These are phyloP conservation scores for Takashimella tepidaria DNA, from an alignment of 1,284 basidiomycete species.

Conservation along the genomic window DNA sequence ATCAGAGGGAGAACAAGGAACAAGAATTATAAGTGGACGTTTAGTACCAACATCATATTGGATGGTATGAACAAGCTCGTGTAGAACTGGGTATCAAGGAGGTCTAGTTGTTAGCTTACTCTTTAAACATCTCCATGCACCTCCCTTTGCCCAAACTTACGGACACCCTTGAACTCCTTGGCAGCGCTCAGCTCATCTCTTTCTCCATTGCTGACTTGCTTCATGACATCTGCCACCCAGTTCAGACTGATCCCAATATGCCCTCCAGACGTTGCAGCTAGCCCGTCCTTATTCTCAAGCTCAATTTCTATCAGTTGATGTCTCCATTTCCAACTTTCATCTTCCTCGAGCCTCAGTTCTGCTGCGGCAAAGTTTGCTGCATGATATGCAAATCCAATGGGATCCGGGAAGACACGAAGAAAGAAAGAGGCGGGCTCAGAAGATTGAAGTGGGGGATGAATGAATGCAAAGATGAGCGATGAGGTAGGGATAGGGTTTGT, in stretches of 20 bases:
- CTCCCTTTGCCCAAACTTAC: constrained; percentile 16
- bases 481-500: not conserved
- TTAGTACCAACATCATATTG: constrained; percentile 23
- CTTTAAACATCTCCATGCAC: not conserved
- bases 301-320: constrained; percentile 25
- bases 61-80: constrained; percentile 32
- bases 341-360: constrained; percentile 4
- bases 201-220: constrained; percentile 13
- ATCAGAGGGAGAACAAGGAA: not conserved
- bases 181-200: constrained; percentile 22
- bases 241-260: constrained; percentile 24
- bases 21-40: not conserved
- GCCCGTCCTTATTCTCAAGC: constrained; percentile 26
- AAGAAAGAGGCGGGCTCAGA: constrained; percentile 25
- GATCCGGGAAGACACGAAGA: constrained; percentile 29
- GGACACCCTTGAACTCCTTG: constrained; percentile 39
- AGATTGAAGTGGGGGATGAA: constrained; percentile 6
- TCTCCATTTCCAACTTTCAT: constrained; percentile 20
- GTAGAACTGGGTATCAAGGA: constrained; percentile 19
- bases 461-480: constrained; percentile 4
- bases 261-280: constrained; percentile 30
- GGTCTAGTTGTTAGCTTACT: not conserved
- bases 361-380: constrained; percentile 19
- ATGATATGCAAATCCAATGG: constrained; percentile 26
- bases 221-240: constrained; percentile 25